Conservation (phyloP, 1,139 yeast genomes). For the Geotrichum restrictum region DNA sequence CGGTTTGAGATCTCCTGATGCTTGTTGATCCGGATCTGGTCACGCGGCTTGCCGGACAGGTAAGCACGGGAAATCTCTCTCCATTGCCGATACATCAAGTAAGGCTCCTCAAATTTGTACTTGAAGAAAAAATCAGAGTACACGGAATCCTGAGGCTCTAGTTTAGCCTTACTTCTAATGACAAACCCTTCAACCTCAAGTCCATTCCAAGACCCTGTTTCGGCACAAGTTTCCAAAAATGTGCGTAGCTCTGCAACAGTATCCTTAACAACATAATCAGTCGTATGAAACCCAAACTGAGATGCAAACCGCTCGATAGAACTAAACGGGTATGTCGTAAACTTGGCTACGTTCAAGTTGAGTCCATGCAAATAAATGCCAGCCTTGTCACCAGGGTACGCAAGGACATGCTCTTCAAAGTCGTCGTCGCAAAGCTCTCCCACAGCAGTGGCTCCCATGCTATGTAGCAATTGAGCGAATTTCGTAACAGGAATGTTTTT, state of each 20-base stretch:
- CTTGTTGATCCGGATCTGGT: constrained; percentile 46
- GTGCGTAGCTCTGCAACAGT: constrained; percentile 44
- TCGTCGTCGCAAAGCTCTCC: constrained; percentile 89
- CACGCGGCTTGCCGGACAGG: constrained; percentile 46
- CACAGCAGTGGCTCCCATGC: constrained; percentile 69
- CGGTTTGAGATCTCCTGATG: constrained; percentile 60
- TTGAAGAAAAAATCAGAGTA: constrained; percentile 71
- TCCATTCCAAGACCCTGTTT: constrained; percentile 67
- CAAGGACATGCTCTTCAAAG: constrained; percentile 91
- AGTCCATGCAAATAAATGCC: constrained; percentile 91
- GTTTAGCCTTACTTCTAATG: constrained; percentile 51
- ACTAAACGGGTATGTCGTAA: constrained; percentile 61
- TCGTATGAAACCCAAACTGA: constrained; percentile 65
- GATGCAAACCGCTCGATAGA: constrained; percentile 58
- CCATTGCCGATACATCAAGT: constrained; percentile 82
- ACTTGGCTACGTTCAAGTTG: constrained; percentile 61
- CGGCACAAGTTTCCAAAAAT: constrained; percentile 55
- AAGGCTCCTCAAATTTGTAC: constrained; percentile 93
- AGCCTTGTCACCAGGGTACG: constrained; percentile 59
- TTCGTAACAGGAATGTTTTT: constrained; percentile 44
- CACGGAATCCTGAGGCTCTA: neutral
- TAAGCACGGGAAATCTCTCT: constrained; percentile 75
- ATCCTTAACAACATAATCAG: constrained; percentile 46
- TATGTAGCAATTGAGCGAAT: constrained; percentile 55
- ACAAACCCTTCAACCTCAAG: constrained; percentile 92